Percentiles rank a stretch among this genome's conserved stretches.
phyloP scores from a whole-genome alignment of 345 rosid genomes.

The Eucalyptus cloeziana region DNA sequence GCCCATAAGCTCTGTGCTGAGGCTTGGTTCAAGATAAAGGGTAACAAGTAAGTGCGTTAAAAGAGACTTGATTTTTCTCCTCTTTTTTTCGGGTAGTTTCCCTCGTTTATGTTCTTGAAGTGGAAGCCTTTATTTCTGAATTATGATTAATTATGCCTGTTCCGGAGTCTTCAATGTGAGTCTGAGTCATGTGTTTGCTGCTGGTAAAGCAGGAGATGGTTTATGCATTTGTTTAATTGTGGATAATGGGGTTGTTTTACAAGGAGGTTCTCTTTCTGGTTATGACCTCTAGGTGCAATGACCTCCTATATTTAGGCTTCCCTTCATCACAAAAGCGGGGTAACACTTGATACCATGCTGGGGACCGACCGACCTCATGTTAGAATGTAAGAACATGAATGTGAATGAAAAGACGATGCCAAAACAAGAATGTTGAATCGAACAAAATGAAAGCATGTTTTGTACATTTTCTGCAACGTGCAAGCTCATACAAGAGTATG shows the following conservation, averaged over 20 bases:
- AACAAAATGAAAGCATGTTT: not conserved
- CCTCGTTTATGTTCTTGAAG: not conserved
- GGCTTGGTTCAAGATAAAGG: conserved; percentile 37
- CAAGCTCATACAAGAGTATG: not conserved
- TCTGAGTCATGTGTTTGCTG: not conserved
- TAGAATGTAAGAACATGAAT: not conserved
- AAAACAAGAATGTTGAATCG: not conserved
- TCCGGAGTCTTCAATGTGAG: not conserved
- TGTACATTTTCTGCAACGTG: not conserved
- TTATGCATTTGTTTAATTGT: not conserved
- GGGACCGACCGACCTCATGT: not conserved
- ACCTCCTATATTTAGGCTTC: not conserved
- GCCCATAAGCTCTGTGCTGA: conserved; percentile 39
- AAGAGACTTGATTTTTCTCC: not conserved
- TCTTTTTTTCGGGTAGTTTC: not conserved
- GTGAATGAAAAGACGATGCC: not conserved
- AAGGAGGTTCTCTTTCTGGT: not conserved
- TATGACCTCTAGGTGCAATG: not conserved
- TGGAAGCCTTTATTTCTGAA: not conserved
- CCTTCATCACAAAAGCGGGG: not conserved
- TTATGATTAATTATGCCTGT: not conserved
- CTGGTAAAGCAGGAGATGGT: not conserved
- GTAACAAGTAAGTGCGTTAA: conserved; percentile 17
- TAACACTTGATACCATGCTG: not conserved
- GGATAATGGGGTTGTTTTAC: not conserved